These are phyloP conservation scores for Arabidopsis lyrata DNA, from an alignment of 441 rosid species.

Conservation along the genomic window DNA sequence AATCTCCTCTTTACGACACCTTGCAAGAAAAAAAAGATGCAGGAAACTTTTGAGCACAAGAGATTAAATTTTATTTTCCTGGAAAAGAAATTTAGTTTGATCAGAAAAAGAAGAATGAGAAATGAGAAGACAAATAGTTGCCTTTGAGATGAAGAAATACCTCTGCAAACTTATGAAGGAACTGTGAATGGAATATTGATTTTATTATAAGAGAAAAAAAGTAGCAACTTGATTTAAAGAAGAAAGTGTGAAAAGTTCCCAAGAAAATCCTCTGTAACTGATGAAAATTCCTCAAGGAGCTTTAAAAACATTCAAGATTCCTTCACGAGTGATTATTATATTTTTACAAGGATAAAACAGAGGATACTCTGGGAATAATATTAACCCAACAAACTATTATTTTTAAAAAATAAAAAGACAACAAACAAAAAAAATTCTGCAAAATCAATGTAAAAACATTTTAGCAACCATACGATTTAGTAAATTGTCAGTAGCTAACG, in stretches of 20 bases:
- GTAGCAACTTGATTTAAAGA: conserved; percentile 27
- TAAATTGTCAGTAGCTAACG: conserved; percentile 39
- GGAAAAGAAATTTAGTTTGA: conserved; percentile 6
- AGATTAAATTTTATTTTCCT: conserved; percentile 8
- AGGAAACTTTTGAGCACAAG: conserved; percentile 9
- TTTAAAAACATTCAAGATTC: conserved; percentile 37
- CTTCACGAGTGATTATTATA: conserved; percentile 32
- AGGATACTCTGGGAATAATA: conserved; percentile 30
- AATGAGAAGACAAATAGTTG: conserved; percentile 38
- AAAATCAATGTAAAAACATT: conserved; percentile 24
- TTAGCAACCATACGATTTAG: conserved; percentile 43
- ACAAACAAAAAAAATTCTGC: not conserved
- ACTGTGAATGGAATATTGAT: conserved; percentile 39
- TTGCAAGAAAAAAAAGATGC: conserved; percentile 26
- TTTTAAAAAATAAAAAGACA: not conserved
- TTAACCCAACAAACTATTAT: conserved; percentile 10
- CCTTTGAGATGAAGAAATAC: conserved; percentile 49
- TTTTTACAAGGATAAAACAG: conserved; percentile 29
- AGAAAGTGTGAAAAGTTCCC: conserved; percentile 26
- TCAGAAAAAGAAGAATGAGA: conserved; percentile 13
- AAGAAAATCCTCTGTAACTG: conserved; percentile 27
- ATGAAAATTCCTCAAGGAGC: conserved; percentile 30
- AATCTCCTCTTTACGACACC: conserved; percentile 35
- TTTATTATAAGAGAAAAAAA: conserved; percentile 10
- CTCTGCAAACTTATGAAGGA: conserved; percentile 42